Evolutionary conservation across 2,329 filamentous ascomycete species (phyloP).

Genomic region (Beauveria sp.): DNA sequence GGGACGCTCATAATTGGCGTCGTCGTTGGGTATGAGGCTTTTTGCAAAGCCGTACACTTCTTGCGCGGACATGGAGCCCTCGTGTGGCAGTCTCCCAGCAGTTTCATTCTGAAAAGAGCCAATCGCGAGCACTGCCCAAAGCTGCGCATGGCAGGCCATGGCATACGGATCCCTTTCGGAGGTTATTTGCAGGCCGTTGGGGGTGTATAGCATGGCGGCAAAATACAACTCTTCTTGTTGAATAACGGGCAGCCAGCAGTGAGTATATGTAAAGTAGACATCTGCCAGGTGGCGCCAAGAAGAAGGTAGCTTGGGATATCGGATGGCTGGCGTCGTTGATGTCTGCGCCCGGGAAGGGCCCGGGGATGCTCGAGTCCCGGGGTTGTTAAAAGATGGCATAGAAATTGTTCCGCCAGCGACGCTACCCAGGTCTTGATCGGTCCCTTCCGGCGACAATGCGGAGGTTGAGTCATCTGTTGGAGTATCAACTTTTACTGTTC

Average conservation of each 20-base stretch:
- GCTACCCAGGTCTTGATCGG: not conserved
- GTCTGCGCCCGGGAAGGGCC: not conserved
- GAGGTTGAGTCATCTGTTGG: slow-evolving; percentile 27
- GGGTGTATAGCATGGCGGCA: slow-evolving; percentile 35
- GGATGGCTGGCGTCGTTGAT: not conserved
- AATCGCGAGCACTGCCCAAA: slow-evolving; percentile 54
- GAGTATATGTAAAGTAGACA: slow-evolving; percentile 67
- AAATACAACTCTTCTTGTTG: slow-evolving; percentile 56
- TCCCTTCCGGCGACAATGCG: slow-evolving; percentile 11
- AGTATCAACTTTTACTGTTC: slow-evolving; percentile 24
- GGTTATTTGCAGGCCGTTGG: slow-evolving; percentile 22
- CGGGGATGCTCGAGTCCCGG: not conserved
- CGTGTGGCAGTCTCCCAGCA: slow-evolving; percentile 13
- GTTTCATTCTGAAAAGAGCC: slow-evolving; percentile 45
- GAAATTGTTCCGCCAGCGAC: not conserved
- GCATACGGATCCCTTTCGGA: slow-evolving; percentile 21
- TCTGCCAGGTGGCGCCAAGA: slow-evolving; percentile 58
- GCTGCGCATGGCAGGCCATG: slow-evolving; percentile 42
- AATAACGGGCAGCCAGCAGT: slow-evolving; percentile 68
- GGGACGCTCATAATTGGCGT: slow-evolving; percentile 38
- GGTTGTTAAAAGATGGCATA: not conserved
- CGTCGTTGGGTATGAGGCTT: slow-evolving; percentile 39
- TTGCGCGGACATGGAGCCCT: slow-evolving; percentile 12
- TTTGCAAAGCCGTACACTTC: slow-evolving; percentile 45
- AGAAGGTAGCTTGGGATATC: slow-evolving; percentile 33